Percentiles rank a stretch among this genome's conserved stretches.
phyloP scores from a whole-genome alignment of 2,329 filamentous ascomycete species.

The Arthrobotrys sinensis region DNA sequence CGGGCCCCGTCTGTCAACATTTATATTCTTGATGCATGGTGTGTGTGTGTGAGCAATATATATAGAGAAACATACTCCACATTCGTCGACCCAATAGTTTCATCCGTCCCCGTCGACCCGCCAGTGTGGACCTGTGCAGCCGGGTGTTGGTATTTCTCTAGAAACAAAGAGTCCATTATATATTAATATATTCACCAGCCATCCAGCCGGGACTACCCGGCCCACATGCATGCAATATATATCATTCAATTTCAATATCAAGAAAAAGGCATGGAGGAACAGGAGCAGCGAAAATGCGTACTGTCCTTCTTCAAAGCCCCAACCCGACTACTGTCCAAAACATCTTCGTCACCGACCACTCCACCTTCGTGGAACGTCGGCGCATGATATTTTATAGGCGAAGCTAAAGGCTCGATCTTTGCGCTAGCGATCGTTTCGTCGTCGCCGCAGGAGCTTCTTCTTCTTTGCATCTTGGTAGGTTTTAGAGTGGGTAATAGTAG shows the following conservation, averaged over 20 bases:
- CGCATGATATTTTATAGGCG: constrained; percentile 43
- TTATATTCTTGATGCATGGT: not conserved
- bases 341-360: constrained; percentile 37
- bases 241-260: not conserved
- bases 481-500: not conserved
- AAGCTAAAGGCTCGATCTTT: constrained; percentile 47
- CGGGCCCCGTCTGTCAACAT: too few relatives aligned
- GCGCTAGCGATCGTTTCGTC: constrained; percentile 49
- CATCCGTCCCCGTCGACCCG: constrained; percentile 49
- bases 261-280: not conserved
- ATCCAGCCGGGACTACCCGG: not conserved
- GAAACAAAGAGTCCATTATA: not conserved
- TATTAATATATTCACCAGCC: not conserved
- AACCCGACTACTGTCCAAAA: constrained; percentile 46
- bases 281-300: constrained; percentile 6
- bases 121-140: constrained; percentile 39
- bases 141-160: constrained; percentile 49
- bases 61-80: constrained; percentile 38
- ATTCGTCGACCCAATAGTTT: constrained; percentile 52
- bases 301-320: constrained; percentile 38
- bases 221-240: not conserved
- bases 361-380: constrained; percentile 37
- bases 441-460: constrained; percentile 41
- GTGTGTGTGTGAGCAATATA: not conserved
- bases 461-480: constrained; percentile 15